phyloP scores from a whole-genome alignment of 2,329 filamentous ascomycete species.

The Chaetomium strumarium region DNA sequence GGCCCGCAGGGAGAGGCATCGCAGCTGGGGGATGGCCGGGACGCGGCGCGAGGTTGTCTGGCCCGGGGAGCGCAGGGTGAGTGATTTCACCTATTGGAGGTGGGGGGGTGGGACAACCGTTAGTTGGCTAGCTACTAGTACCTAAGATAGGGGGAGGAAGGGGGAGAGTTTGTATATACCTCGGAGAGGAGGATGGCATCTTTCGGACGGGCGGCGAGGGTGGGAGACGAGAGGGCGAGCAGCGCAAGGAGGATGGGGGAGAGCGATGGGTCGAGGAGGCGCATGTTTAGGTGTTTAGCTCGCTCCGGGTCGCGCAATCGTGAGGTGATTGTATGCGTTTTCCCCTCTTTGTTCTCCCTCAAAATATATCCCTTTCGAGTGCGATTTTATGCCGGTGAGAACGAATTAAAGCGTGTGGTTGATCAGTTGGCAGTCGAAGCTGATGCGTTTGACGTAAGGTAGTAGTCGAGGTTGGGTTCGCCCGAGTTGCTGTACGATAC shows the following conservation, averaged over 20 bases:
- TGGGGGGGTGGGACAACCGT: neutral
- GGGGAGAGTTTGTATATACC: slow-evolving; percentile 43
- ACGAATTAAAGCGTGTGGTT: no score
- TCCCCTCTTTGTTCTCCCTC: no score
- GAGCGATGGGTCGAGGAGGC: neutral
- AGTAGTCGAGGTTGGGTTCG: no score
- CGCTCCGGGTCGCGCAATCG: neutral
- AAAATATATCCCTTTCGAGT: no score
- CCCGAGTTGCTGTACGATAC: no score
- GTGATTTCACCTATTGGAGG: slow-evolving; percentile 55
- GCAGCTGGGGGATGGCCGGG: slow-evolving; percentile 68
- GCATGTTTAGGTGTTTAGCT: slow-evolving; percentile 2
- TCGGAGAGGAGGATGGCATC: slow-evolving; percentile 52
- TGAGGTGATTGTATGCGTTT: neutral
- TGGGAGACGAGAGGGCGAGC: slow-evolving; percentile 1
- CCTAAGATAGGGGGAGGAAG: neutral
- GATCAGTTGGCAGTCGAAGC: no score
- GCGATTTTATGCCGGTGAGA: no score
- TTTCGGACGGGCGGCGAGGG: slow-evolving; percentile 32
- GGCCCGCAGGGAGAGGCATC: slow-evolving; percentile 62
- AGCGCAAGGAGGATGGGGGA: slow-evolving; percentile 4
- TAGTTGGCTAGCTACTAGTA: neutral
- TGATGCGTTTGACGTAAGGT: no score
- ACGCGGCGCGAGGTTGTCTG: slow-evolving; percentile 73
- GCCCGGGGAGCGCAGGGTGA: slow-evolving; percentile 65